These are phyloP conservation scores for Bipolaris bicolor DNA, from an alignment of 2,329 filamentous ascomycete genomes.

Conservation along the genomic window DNA sequence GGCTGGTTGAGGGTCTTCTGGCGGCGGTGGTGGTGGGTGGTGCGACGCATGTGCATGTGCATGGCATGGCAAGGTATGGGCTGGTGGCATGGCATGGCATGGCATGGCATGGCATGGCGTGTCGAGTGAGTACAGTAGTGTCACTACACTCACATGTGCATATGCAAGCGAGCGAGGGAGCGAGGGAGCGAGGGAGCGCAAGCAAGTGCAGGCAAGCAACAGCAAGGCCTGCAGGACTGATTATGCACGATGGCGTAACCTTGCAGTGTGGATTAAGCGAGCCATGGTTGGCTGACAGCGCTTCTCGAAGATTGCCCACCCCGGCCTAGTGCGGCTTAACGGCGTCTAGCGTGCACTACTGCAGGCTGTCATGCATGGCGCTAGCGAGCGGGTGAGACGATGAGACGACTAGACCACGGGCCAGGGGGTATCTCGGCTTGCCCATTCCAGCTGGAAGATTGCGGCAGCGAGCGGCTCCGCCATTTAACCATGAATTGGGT, in stretches of 20 bases:
- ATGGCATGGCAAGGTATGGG: too few species aligned
- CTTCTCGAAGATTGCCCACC: slow-evolving; percentile 14
- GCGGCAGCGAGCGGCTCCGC: slow-evolving; percentile 17
- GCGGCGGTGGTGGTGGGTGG: neutral
- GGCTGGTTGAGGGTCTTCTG: slow-evolving; percentile 1
- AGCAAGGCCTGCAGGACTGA: neutral
- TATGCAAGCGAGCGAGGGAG: slow-evolving; percentile 13
- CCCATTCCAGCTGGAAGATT: slow-evolving; percentile 5
- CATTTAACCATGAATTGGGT: slow-evolving; percentile 9
- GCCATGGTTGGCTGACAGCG: neutral
- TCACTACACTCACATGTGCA: slow-evolving; percentile 4
- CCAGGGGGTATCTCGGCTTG: slow-evolving; percentile 4
- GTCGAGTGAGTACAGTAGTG: neutral
- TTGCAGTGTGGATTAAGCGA: slow-evolving; percentile 6
- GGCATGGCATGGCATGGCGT: neutral
- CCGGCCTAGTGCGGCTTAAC: slow-evolving; percentile 16
- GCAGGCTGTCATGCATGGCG: slow-evolving; percentile 15
- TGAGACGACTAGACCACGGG: neutral
- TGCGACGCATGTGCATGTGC: too few species aligned
- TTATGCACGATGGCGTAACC: slow-evolving; percentile 12
- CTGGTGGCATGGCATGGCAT: too few species aligned
- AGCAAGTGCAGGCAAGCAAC: neutral
- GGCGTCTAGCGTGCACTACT: slow-evolving; percentile 15
- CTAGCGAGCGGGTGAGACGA: slow-evolving; percentile 10
- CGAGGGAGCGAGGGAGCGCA: neutral